Base-by-base conservation (phyloP, 257 asterid genomes). In the Rubia yunnanensis region DNA sequence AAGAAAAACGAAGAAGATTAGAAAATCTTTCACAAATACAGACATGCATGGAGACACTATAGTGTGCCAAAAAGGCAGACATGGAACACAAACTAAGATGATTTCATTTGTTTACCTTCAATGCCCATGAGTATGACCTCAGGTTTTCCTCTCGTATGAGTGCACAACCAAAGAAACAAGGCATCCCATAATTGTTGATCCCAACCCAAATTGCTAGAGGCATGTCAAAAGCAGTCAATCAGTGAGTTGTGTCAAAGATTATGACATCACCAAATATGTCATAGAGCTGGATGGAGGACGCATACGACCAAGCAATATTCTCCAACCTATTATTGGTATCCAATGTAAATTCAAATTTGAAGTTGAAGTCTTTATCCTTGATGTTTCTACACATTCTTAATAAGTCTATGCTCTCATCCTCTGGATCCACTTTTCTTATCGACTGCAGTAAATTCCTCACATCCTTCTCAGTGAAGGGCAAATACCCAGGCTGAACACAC, bases 201-300 rank as follows among this genome's bases (percentile, higher is more conserved):
- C 99, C 99, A 17, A 94, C 95, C 94, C 95, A 94, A 78, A 94
- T 94, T 60, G 97, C 97, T 31, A 94, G 85, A 75, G 99, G 99
- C 97, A 88, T 89, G 76, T 94, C 97, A 70, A 94, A 88, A 69
- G 89, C 94, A 78, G 84, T 81, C 80, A 94, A 77, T 56, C 97
- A 84, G 70, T 94, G 97, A 32, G 97, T 92, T 30, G 97, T 89
- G 81, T 92, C 99, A 76, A 92, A 92, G 57, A 92, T 96, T 70
- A 94, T 88, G 30, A 95, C 91, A 75, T 94, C 99, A 64, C 99
- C 99, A 75, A 86, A 90, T 54, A 90, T 75, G 68, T 88, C 99
- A 72, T 88, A 94, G 5, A 92, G 83, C 78, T 83, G 92, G 36
- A 88, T 69, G 32, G 97, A 94, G 35, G 99, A 94, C 67, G 96